phyloP scores from a whole-genome alignment of 192 early-diverging fungal genomes.

The Entomortierella lignicola region DNA sequence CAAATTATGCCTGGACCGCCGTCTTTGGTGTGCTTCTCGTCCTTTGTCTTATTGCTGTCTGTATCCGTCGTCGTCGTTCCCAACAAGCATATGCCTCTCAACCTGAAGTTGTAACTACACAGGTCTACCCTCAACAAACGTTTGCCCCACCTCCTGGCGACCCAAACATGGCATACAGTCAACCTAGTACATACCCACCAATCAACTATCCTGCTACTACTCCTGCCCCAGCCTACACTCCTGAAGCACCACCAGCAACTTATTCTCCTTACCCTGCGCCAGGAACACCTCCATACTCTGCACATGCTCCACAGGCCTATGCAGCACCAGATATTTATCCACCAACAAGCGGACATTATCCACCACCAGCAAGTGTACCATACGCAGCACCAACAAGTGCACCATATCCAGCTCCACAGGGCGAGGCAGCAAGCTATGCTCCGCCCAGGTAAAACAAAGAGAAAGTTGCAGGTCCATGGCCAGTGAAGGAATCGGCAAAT shows the following conservation, averaged over 20 bases:
- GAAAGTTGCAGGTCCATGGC: no score
- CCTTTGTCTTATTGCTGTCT: not conserved
- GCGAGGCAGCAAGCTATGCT: constrained; percentile 31
- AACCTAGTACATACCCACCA: not conserved
- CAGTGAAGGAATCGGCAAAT: no score
- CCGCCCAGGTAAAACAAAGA: constrained; percentile 16
- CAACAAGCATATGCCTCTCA: not conserved
- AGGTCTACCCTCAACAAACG: constrained; percentile 7
- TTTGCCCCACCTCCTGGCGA: constrained; percentile 44
- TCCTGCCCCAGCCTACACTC: constrained; percentile 10
- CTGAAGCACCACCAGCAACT: constrained; percentile 12
- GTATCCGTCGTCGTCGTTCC: constrained; percentile 16
- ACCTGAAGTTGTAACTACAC: not conserved
- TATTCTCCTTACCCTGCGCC: constrained; percentile 33
- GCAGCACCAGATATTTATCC: not conserved
- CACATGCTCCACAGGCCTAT: no score
- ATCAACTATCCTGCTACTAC: not conserved
- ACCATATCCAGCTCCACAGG: constrained; percentile 45
- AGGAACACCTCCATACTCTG: not conserved
- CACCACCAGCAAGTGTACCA: constrained; percentile 1
- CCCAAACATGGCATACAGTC: constrained; percentile 46
- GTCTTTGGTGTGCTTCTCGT: constrained; percentile 27
- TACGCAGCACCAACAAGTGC: constrained; percentile 17
- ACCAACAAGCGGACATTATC: not conserved
- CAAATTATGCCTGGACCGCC: constrained; percentile 38